Evolutionary conservation across 768 basidiomycete genomes (phyloP).

Genomic region (Daedaleopsis sinensis): DNA sequence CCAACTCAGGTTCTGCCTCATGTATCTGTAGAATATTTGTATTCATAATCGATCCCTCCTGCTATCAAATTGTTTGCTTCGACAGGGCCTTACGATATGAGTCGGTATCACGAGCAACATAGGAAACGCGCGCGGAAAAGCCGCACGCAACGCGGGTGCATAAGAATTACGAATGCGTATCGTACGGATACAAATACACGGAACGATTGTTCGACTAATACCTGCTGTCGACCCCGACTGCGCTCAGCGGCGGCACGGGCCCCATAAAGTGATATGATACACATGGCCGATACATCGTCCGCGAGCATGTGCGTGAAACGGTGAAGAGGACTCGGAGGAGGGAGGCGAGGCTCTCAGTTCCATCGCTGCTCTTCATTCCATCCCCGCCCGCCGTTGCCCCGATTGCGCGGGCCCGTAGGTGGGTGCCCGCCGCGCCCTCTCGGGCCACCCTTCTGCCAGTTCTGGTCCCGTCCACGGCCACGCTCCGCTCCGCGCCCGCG

Average conservation of each 20-base stretch:
- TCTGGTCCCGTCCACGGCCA: conserved; percentile 49
- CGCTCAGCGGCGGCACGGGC: too few species aligned
- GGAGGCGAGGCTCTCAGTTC: too few species aligned
- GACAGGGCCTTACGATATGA: too few species aligned
- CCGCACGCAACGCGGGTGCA: neutral
- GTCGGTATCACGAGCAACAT: neutral
- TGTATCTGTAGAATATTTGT: too few species aligned
- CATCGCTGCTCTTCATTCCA: neutral
- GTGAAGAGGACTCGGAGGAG: too few species aligned
- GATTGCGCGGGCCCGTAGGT: neutral
- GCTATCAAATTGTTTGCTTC: too few species aligned
- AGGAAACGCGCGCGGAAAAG: neutral
- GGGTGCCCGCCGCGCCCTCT: conserved; percentile 22
- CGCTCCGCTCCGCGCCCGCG: conserved; percentile 35
- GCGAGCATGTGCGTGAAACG: neutral
- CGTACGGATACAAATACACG: neutral
- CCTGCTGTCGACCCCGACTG: too few species aligned
- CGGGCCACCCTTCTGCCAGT: conserved; percentile 55
- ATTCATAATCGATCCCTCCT: too few species aligned
- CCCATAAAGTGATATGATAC: neutral
- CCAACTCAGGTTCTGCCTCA: too few species aligned
- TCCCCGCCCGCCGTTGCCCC: neutral
- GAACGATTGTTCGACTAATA: neutral
- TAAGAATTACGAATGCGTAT: neutral
- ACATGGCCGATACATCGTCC: neutral